These are phyloP conservation scores for Auricularia cornea DNA, from an alignment of 768 basidiomycete species.

Conservation along the genomic window DNA sequence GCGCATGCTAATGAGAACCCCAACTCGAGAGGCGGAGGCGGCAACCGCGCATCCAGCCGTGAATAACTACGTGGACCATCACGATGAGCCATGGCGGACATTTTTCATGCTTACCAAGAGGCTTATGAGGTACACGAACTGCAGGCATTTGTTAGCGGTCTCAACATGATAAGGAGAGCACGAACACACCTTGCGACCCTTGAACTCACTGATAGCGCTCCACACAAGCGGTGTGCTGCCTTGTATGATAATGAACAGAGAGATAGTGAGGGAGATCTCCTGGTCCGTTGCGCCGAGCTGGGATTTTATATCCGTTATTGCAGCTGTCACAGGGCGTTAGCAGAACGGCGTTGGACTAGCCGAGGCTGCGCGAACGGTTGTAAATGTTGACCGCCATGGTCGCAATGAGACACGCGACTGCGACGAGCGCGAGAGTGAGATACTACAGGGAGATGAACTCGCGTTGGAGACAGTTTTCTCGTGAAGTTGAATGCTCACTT, in stretches of 20 bases:
- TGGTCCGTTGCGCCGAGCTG: conserved; percentile 53
- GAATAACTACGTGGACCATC: conserved; percentile 27
- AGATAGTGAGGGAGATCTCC: conserved; percentile 60
- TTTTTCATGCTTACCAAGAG: conserved; percentile 9
- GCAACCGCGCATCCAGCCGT: conserved; percentile 48
- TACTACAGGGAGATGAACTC: conserved; percentile 28
- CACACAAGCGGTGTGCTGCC: conserved; percentile 60
- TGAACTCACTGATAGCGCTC: conserved; percentile 64
- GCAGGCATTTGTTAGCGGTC: neutral
- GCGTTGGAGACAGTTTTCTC: no score
- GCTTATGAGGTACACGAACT: conserved; percentile 20
- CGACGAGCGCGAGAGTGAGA: conserved; percentile 35
- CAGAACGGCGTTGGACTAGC: neutral
- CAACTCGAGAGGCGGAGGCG: conserved; percentile 46
- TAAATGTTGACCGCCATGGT: conserved; percentile 53
- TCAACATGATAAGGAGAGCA: neutral
- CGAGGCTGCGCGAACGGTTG: conserved; percentile 39
- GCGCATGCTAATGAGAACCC: conserved; percentile 58
- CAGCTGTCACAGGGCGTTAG: conserved; percentile 36
- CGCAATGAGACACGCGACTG: conserved; percentile 48
- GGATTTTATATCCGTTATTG: conserved; percentile 49
- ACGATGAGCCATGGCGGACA: neutral
- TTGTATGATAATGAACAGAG: conserved; percentile 64
- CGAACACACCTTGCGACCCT: conserved; percentile 54
- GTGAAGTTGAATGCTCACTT: no score